phyloP scores from a whole-genome alignment of 306 rosid genomes.

The Abrus pulchellus region DNA sequence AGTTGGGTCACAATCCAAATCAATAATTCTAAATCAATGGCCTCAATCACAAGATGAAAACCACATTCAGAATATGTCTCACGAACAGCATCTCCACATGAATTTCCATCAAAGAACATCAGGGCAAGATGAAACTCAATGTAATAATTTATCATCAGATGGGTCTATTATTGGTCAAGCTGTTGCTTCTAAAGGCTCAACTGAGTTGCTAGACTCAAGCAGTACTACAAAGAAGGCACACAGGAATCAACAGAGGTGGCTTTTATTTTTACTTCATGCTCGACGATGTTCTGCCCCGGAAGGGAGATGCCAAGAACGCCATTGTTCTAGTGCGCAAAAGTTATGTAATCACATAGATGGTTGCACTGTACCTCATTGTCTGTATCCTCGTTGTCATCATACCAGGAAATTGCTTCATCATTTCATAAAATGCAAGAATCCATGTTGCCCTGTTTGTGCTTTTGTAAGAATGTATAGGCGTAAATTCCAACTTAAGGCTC shows the following conservation, averaged over 20 bases:
- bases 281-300: constrained; percentile 78
- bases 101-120: constrained; percentile 62
- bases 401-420: constrained; percentile 78
- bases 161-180: constrained; percentile 71
- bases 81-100: constrained; percentile 53
- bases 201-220: constrained; percentile 56
- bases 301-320: constrained; percentile 79
- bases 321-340: constrained; percentile 70
- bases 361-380: constrained; percentile 60
- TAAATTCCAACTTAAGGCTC: constrained; percentile 53
- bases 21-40: constrained; percentile 54
- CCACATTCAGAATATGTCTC: constrained; percentile 47
- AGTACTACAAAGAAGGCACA: constrained; percentile 51
- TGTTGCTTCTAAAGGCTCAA: constrained; percentile 57
- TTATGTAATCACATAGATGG: constrained; percentile 78
- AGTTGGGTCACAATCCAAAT: constrained; percentile 72
- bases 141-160: constrained; percentile 82
- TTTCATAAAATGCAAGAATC: constrained; percentile 70
- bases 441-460: constrained; percentile 87
- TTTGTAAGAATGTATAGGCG: constrained; percentile 66
- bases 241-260: constrained; percentile 90
- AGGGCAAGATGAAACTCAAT: constrained; percentile 79
- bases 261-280: constrained; percentile 90
- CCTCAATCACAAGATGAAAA: constrained; percentile 54
- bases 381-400: constrained; percentile 71